Conservation (phyloP, 1,139 yeast species). For the Kurtzmaniella quercitrusa region DNA sequence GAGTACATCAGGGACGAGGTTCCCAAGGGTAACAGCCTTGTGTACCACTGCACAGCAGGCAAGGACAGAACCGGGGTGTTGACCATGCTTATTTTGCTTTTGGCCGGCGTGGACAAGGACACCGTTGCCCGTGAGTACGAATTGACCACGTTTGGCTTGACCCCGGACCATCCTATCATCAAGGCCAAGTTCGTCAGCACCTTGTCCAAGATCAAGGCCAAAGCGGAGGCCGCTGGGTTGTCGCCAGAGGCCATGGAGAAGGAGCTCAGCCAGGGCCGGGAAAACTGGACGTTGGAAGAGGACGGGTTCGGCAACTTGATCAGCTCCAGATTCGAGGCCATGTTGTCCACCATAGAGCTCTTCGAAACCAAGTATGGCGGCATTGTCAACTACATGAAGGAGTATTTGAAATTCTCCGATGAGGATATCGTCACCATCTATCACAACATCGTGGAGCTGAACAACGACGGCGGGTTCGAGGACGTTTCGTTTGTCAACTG, state of each 20-base stretch:
- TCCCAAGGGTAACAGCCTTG: constrained; percentile 31
- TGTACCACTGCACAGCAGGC: constrained; percentile 83
- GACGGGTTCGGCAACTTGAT: constrained; percentile 56
- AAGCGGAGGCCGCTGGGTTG: constrained; percentile 16
- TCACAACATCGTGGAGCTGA: constrained; percentile 31
- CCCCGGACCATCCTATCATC: constrained; percentile 43
- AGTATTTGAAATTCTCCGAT: constrained; percentile 42
- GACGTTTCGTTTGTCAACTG: constrained; percentile 18
- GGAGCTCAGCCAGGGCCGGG: constrained; percentile 30
- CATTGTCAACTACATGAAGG: constrained; percentile 45
- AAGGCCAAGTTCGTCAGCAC: constrained; percentile 28
- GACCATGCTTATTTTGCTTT: constrained; percentile 59
- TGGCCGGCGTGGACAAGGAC: constrained; percentile 62
- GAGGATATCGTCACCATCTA: constrained; percentile 50
- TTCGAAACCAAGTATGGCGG: constrained; percentile 54
- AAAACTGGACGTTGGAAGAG: constrained; percentile 36
- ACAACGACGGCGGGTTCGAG: constrained; percentile 12
- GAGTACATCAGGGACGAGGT: constrained; percentile 47
- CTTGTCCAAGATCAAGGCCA: constrained; percentile 24
- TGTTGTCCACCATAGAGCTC: constrained; percentile 58
- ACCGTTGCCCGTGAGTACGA: constrained; percentile 72
- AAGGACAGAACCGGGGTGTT: constrained; percentile 82
- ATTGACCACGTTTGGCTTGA: constrained; percentile 63
- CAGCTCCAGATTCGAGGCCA: constrained; percentile 67
- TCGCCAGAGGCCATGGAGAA: constrained; percentile 25